phyloP scores from a whole-genome alignment of 371 early-diverging fungal genomes.

The Coemansia sp. region DNA sequence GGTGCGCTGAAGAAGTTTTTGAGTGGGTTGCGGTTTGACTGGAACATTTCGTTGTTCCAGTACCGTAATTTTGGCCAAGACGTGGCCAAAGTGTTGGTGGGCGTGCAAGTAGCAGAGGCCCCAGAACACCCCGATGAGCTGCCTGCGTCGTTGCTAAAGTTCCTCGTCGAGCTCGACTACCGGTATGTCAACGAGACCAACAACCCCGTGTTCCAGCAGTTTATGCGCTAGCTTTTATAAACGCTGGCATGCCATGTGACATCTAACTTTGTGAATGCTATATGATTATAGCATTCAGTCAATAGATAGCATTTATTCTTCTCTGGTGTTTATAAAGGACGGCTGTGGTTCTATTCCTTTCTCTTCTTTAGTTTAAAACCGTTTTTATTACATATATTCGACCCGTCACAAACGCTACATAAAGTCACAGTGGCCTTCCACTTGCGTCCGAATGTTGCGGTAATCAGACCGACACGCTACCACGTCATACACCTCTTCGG shows the following conservation, averaged over 20 bases:
- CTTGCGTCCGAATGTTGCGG: constrained; percentile 75
- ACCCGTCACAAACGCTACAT: constrained; percentile 39
- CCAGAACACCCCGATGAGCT: constrained; percentile 13
- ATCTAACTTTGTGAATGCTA: too few species aligned
- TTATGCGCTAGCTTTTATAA: constrained; percentile 53
- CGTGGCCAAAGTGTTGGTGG: constrained; percentile 87
- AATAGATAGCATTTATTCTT: too few species aligned
- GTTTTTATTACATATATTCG: too few species aligned
- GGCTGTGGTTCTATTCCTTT: too few species aligned
- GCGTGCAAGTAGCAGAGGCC: constrained; percentile 73
- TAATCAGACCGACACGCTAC: constrained; percentile 85
- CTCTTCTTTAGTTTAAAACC: too few species aligned
- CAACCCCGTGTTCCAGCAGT: constrained; percentile 80
- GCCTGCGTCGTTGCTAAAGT: constrained; percentile 60
- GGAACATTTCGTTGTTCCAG: constrained; percentile 95
- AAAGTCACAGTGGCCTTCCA: constrained; percentile 71
- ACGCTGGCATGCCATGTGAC: too few species aligned
- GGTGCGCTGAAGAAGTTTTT: constrained; percentile 87
- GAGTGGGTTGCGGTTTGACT: constrained; percentile 64
- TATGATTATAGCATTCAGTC: too few species aligned
- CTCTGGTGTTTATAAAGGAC: too few species aligned
- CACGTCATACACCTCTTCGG: constrained; percentile 92
- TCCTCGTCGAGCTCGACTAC: constrained; percentile 73
- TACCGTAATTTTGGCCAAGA: constrained; percentile 96
- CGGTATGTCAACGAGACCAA: constrained; percentile 86